Base-by-base conservation (phyloP, 768 basidiomycete species). In the Termitomyces bulborhizus region DNA sequence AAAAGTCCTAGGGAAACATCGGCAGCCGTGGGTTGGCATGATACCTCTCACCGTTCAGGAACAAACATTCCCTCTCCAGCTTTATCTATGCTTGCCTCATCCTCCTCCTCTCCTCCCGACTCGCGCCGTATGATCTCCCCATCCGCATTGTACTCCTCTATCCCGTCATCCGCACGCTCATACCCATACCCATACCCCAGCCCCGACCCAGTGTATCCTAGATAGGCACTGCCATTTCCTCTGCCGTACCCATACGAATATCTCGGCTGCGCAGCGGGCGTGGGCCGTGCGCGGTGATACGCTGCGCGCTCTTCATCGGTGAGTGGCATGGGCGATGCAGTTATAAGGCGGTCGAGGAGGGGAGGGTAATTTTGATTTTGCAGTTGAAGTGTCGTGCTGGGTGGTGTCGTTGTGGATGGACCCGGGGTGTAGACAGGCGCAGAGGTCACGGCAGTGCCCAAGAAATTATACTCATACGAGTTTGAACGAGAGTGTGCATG, bases 81-180 rank as follows among this genome's bases (percentile, higher is more conserved):
- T 37, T 81, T 82, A 37, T 69, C 65, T 7, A 74, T 74, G 6
- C 76, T 76, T 1, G 76, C 74, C 49, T 76, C 44, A 21, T 27
- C 57, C 8, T 7, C 27, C 37, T 73, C 76, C 1, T 78, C 78
- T 51, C 80, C 79, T 3, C 2, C 29, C 6, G 18, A 5, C 6
- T 34, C 46, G 74, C 71, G 57, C 80, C 80, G 40, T 46, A 27
- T 8, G n/a, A 37, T 37, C 27, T 29, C 21, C 11, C 27, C 46
- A 8, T 26, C 18, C 2, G 16, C 45, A 16, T 46, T 74, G 31
- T 27, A 29, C 34, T 6, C 2, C 34, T 34, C 34, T 1, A 4
- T 34, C 12, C 12, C 34, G n/a, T 8, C 4, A 11, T 29, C n/a
- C n/a, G 9, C 16, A 12, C 16, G 8, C 1, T 9, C 9, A 8